phyloP scores from a whole-genome alignment of 208 protist genomes.

The Jaenimonas drosophilae region DNA sequence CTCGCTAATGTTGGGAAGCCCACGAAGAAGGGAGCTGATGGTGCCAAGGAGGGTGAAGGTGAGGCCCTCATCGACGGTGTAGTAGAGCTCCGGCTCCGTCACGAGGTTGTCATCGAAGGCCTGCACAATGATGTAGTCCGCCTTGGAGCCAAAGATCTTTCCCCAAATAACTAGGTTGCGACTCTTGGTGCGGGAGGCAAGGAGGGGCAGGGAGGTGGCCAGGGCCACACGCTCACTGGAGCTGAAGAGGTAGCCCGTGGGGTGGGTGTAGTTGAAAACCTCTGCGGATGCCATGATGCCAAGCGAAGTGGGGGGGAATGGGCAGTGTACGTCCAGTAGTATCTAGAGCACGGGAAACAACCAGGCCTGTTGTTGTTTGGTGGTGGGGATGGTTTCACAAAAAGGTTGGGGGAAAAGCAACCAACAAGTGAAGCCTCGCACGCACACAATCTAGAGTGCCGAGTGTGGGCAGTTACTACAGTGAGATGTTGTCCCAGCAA shows the following conservation, averaged over 20 bases:
- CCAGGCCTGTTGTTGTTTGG: no score
- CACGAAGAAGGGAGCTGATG: conserved; percentile 36
- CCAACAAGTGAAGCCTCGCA: no score
- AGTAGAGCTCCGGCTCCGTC: conserved; percentile 66
- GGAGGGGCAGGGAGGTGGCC: conserved; percentile 52
- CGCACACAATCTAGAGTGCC: no score
- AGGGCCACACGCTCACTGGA: conserved; percentile 68
- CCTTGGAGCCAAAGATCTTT: conserved; percentile 76
- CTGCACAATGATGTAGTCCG: conserved; percentile 78
- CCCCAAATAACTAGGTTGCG: conserved; percentile 66
- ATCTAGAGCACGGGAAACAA: no score
- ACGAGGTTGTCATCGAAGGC: conserved; percentile 69
- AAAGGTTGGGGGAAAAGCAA: no score
- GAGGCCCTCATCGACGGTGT: conserved; percentile 65
- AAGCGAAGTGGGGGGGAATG: no score
- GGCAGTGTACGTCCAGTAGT: no score
- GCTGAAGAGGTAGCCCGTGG: conserved; percentile 52
- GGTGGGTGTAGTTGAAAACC: conserved; percentile 34
- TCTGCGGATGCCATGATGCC: conserved; percentile 15
- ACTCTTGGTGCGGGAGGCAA: conserved; percentile 51
- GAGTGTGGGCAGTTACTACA: no score
- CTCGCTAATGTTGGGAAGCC: conserved; percentile 9
- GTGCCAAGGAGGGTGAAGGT: conserved; percentile 78
- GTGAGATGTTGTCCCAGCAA: no score
- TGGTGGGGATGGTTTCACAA: no score